A percentile compares a stretch with the other conserved stretches of the same genome.
phyloP scores from a whole-genome alignment of 2,329 filamentous ascomycete species.

The Phyllosticta paracitricarpa region DNA sequence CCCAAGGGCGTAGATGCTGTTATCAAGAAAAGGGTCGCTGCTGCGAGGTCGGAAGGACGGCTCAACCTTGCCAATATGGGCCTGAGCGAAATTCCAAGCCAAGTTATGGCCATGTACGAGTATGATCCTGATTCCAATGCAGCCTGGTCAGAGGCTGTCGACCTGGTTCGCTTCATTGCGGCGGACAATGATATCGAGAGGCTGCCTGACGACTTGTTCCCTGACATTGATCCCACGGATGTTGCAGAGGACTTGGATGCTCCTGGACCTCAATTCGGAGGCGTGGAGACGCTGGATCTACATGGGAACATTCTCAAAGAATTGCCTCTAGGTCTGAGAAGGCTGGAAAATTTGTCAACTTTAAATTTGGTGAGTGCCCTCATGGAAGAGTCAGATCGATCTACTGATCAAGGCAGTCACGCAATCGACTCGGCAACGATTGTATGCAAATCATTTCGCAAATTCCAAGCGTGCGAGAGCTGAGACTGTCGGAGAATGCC shows the following conservation, averaged over 20 bases:
- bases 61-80: constrained; percentile 83
- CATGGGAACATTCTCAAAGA: constrained; percentile 71
- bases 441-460: constrained; percentile 65
- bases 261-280: constrained; percentile 67
- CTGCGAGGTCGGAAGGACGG: constrained; percentile 66
- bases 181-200: constrained; percentile 80
- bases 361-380: constrained; percentile 63
- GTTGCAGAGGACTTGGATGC: constrained; percentile 55
- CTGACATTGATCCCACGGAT: constrained; percentile 50
- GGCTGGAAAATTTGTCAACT: constrained; percentile 62
- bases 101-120: constrained; percentile 87
- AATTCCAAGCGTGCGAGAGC: constrained; percentile 61
- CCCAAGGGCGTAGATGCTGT: constrained; percentile 55
- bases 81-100: constrained; percentile 66
- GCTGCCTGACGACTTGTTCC: constrained; percentile 67
- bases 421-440: constrained; percentile 67
- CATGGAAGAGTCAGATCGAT: constrained; percentile 2
- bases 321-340: constrained; percentile 65
- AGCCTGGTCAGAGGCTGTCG: constrained; percentile 86
- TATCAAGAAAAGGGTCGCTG: constrained; percentile 60
- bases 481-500: constrained; percentile 72
- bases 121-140: constrained; percentile 56
- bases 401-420: constrained; percentile 44
- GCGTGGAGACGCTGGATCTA: constrained; percentile 69
- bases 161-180: constrained; percentile 72